Percentiles rank a stretch among this genome's conserved stretches.
These are phyloP conservation scores for Blastomyces gilchristii DNA, from an alignment of 2,329 filamentous ascomycete genomes.

Conservation along the genomic window DNA sequence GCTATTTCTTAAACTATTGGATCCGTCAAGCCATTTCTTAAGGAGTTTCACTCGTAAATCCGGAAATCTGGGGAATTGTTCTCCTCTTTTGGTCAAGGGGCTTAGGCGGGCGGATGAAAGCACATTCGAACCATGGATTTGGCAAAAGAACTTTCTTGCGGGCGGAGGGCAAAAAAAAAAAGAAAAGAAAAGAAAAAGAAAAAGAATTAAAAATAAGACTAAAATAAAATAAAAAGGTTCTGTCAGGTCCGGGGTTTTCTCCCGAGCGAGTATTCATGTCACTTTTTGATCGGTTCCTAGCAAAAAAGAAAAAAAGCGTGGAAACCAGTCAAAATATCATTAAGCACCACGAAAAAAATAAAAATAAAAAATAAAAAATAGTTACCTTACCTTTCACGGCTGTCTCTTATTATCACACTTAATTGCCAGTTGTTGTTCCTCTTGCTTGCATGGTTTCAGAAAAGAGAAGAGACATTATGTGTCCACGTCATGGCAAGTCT, in stretches of 20 bases:
- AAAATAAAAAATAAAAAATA: no score
- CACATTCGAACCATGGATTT: background rate
- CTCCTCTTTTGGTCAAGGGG: background rate
- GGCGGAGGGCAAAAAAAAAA: no score
- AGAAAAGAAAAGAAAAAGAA: background rate
- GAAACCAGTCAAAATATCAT: no score
- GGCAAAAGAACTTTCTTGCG: background rate
- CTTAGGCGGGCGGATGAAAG: background rate
- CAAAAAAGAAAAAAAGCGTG: background rate
- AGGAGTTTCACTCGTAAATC: background rate
- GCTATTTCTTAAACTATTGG: background rate
- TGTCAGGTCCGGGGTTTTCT: background rate
- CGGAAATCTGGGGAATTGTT: background rate
- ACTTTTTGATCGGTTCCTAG: background rate
- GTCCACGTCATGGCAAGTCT: background rate
- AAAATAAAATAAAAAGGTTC: background rate
- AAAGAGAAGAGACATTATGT: background rate
- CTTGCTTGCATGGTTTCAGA: background rate
- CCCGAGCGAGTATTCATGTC: background rate
- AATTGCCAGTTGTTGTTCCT: background rate
- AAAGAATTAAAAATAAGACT: background rate
- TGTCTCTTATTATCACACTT: background rate
- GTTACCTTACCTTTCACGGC: no score
- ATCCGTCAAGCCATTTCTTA: background rate
- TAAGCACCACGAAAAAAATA: no score